Conservation (phyloP, 768 basidiomycete species). For the Paxillus rubicundulus region DNA sequence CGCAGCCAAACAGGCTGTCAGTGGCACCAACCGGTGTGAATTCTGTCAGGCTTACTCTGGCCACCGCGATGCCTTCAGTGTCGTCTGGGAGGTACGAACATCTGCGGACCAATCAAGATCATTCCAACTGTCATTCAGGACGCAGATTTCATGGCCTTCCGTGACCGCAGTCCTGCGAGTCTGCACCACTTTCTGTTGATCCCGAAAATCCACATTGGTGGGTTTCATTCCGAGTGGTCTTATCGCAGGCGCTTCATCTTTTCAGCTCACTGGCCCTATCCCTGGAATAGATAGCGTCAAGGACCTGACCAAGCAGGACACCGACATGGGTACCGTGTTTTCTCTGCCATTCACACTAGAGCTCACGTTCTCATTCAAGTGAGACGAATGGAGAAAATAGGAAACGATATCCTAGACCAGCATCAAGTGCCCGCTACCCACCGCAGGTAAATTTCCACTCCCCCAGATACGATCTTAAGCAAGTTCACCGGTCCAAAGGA, state of each 20-base stretch:
- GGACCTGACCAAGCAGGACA: constrained; percentile 43
- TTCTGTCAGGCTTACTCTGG: constrained; percentile 46
- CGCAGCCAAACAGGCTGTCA: too few relatives aligned
- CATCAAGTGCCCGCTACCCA: constrained; percentile 39
- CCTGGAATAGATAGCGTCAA: constrained; percentile 50
- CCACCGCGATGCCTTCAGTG: constrained; percentile 40
- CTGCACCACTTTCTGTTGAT: constrained; percentile 50
- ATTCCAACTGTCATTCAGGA: constrained; percentile 33
- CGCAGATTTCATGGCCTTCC: constrained; percentile 48
- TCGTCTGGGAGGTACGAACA: constrained; percentile 47
- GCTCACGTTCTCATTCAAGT: constrained; percentile 31
- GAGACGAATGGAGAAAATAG: constrained; percentile 47
- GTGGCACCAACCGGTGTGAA: constrained; percentile 5
- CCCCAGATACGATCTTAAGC: background rate
- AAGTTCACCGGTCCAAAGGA: constrained; percentile 37
- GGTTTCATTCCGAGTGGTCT: constrained; percentile 4
- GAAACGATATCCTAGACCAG: constrained; percentile 49
- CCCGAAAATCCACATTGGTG: constrained; percentile 52
- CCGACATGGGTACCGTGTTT: constrained; percentile 42
- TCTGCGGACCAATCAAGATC: background rate
- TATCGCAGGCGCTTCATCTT: background rate
- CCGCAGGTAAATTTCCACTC: constrained; percentile 42
- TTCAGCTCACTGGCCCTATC: background rate
- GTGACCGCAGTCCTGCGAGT: constrained; percentile 49
- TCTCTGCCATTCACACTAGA: constrained; percentile 19